Evolutionary conservation across 169 alveolate genomes (phyloP), one percentile per base, ranked within the genome.

Genomic region (Plasmodium gallinaceum): DNA sequence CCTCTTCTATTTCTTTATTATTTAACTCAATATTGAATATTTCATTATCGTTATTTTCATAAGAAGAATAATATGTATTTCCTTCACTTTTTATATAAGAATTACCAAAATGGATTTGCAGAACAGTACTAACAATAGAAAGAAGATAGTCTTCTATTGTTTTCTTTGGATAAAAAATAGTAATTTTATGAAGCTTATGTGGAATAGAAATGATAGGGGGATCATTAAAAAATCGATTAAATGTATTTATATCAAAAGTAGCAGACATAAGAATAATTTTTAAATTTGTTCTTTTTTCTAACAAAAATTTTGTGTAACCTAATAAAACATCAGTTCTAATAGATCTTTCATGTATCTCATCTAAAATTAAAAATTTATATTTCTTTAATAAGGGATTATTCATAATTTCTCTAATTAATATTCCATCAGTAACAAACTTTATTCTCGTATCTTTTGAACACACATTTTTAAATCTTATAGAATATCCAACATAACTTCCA

Each of bases 311-410:
- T 10, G 97, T 89, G 60, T 97, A 91, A 22, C 98, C 98, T 90
- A 97, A 87, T 39, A 98, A 93, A 37, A 97, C 96, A 90, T 98
- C 99, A 8, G 98, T 94, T 72, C 98, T 96, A 5, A 97, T 93
- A 48, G 99, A 96, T 85, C 99, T 94, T 80, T 98, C 99, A 88
- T 98, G 99, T n/a, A 97, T 98, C 91, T 98, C 99, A 94, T 98
- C 99, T 14, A 98, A 88, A 9, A 98, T 94, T 14, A 98, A 92
- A 24, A 95, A 96, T 24, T 96, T 94, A 88, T 96, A 98, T 76
- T 94, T 93, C 51, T 93, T 87, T 74, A 97, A 94, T 20, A 92
- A 78, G 6, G 91, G 92, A 61, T 96, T 97, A 24, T 95, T 83
- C 52, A 97, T 93, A 18, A 98, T 97, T 89, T 98, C 99, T 71